Percentiles rank a stretch among this genome's conserved stretches.
Conservation (phyloP, 495 filamentous ascomycete species). For the Penicillium silybi region DNA sequence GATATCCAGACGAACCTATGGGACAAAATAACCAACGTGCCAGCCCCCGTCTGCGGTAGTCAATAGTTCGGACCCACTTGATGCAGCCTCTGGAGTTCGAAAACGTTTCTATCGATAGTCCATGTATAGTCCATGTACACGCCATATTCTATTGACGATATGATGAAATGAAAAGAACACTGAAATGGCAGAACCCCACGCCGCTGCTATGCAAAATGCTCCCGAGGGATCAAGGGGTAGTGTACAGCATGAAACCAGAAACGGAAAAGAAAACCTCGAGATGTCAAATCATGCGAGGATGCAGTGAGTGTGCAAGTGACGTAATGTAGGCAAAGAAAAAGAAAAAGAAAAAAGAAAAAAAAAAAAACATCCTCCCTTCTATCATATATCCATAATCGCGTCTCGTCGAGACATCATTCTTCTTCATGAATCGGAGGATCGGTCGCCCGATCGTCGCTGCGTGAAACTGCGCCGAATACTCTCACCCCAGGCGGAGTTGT, state of each 20-base stretch:
- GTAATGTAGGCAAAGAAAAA: not conserved
- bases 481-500: conserved; percentile 86
- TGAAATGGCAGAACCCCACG: conserved; percentile 12
- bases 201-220: conserved; percentile 30
- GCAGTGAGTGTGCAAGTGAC: conserved; percentile 19
- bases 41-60: not conserved
- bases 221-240: conserved; percentile 16
- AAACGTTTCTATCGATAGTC: conserved; percentile 8
- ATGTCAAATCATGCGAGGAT: conserved; percentile 14
- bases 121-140: conserved; percentile 13
- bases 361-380: conserved; percentile 5
- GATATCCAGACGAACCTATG: not conserved
- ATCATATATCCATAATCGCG: conserved; percentile 13
- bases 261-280: conserved; percentile 5
- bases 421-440: conserved; percentile 7
- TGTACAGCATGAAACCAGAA: conserved; percentile 16
- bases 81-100: conserved; percentile 11
- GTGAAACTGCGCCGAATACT: conserved; percentile 89
- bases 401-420: not conserved
- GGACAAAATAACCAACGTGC: no score
- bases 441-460: conserved; percentile 52
- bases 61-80: conserved; percentile 23
- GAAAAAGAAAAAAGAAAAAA: not conserved
- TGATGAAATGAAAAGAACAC: conserved; percentile 3
- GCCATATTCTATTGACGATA: conserved; percentile 4